These are phyloP conservation scores for Claviceps arundinis DNA, from an alignment of 2,329 filamentous ascomycete genomes.

Conservation along the genomic window DNA sequence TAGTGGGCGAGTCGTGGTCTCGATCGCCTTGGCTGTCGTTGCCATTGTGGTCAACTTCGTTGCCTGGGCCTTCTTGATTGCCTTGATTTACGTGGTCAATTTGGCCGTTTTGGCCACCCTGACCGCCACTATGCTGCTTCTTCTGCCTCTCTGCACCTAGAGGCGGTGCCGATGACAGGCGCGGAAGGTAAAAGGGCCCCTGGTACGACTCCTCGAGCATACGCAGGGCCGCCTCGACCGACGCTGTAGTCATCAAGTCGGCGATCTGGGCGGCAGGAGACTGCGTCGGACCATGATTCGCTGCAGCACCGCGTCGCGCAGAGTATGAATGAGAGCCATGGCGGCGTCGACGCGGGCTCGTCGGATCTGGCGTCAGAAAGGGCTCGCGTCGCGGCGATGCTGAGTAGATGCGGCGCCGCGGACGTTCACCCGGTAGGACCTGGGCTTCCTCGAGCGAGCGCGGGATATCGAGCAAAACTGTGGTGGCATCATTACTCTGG, in stretches of 20 bases:
- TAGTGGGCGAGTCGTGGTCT: background rate
- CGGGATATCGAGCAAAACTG: constrained; percentile 56
- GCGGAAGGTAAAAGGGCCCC: constrained; percentile 35
- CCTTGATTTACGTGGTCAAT: background rate
- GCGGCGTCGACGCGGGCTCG: background rate
- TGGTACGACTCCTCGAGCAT: constrained; percentile 19
- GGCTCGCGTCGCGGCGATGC: constrained; percentile 28
- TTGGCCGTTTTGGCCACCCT: too few species aligned
- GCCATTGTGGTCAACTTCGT: background rate
- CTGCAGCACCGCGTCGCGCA: background rate
- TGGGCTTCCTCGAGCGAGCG: constrained; percentile 56
- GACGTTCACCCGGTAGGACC: constrained; percentile 25
- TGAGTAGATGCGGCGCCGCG: constrained; percentile 31
- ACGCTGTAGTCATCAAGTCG: constrained; percentile 39
- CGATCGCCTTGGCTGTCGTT: background rate
- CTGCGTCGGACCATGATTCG: constrained; percentile 18
- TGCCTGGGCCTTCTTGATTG: background rate
- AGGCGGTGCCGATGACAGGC: constrained; percentile 12
- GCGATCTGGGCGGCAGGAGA: constrained; percentile 36
- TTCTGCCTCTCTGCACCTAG: background rate
- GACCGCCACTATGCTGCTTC: too few species aligned
- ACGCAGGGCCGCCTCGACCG: constrained; percentile 30
- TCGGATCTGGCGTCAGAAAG: constrained; percentile 39
- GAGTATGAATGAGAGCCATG: background rate
- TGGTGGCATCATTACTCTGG: constrained; percentile 22